These are phyloP conservation scores for Neurospora sp. DNA, from an alignment of 495 filamentous ascomycete genomes.

Conservation along the genomic window DNA sequence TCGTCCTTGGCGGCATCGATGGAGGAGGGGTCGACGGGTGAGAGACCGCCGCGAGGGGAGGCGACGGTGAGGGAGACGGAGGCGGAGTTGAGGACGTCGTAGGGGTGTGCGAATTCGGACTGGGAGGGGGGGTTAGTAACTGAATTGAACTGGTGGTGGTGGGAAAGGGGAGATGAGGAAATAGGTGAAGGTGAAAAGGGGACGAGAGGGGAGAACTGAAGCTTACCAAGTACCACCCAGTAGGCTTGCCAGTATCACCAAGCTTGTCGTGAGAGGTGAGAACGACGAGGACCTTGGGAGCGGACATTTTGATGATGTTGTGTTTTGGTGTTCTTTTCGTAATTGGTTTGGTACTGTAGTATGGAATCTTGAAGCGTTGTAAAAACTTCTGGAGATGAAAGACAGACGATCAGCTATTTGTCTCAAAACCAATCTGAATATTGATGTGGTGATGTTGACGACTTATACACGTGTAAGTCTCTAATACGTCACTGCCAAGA, in stretches of 20 bases:
- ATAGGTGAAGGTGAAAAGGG: not conserved
- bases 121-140: not conserved
- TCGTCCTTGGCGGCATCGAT: slow-evolving; percentile 52
- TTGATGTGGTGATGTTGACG: not conserved
- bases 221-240: slow-evolving; percentile 57
- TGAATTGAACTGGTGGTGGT: not conserved
- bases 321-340: not conserved
- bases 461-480: not conserved
- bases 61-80: slow-evolving; percentile 49
- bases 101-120: slow-evolving; percentile 66
- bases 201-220: not conserved
- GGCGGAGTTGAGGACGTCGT: slow-evolving; percentile 42
- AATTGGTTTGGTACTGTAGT: not conserved
- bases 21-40: slow-evolving; percentile 57
- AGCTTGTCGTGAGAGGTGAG: slow-evolving; percentile 52
- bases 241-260: slow-evolving; percentile 40
- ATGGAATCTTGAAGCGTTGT: not conserved
- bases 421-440: not conserved
- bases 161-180: not conserved
- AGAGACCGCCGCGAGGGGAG: slow-evolving; percentile 56
- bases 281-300: slow-evolving; percentile 56
- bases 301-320: slow-evolving; percentile 19
- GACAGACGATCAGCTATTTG: not conserved
- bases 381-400: not conserved
- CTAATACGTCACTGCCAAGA: not conserved